Conservation (phyloP, 305 asterid genomes). For the Fraxinus ornus region DNA sequence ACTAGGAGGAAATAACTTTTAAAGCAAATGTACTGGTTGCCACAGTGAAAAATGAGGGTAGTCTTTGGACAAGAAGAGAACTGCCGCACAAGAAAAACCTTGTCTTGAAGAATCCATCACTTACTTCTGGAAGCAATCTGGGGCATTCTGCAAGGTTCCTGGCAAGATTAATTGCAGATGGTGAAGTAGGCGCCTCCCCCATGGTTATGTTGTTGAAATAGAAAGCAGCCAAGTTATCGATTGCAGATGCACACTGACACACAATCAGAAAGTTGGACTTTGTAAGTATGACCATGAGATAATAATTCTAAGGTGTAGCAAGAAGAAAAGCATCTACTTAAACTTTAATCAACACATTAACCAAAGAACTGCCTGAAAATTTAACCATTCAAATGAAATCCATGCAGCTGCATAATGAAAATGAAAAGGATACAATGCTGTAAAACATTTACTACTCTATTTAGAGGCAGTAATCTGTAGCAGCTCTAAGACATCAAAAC, state of each 20-base stretch:
- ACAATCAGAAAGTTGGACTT: constrained; percentile 8
- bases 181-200: constrained; percentile 74
- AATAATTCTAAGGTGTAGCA: neutral
- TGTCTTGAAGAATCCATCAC: constrained; percentile 25
- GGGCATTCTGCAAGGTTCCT: constrained; percentile 85
- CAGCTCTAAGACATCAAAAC: neutral
- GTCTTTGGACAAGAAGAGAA: constrained; percentile 5
- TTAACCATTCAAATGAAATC: neutral
- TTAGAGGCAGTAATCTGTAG: neutral
- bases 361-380: neutral
- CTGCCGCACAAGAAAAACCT: neutral
- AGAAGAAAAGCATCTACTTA: neutral
- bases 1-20: neutral
- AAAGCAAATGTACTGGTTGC: neutral
- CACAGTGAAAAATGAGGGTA: constrained; percentile 8
- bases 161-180: constrained; percentile 76
- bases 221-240: constrained; percentile 84
- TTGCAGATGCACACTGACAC: constrained; percentile 83
- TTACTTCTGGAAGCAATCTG: constrained; percentile 78
- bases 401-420: neutral
- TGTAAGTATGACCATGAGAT: neutral
- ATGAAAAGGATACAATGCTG: neutral
- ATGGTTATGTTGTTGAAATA: constrained; percentile 81
- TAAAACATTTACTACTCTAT: neutral
- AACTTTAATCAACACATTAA: neutral